These are phyloP conservation scores for Ceratocystis cacaofunesta DNA, from an alignment of 2,329 filamentous ascomycete genomes.

Conservation along the genomic window DNA sequence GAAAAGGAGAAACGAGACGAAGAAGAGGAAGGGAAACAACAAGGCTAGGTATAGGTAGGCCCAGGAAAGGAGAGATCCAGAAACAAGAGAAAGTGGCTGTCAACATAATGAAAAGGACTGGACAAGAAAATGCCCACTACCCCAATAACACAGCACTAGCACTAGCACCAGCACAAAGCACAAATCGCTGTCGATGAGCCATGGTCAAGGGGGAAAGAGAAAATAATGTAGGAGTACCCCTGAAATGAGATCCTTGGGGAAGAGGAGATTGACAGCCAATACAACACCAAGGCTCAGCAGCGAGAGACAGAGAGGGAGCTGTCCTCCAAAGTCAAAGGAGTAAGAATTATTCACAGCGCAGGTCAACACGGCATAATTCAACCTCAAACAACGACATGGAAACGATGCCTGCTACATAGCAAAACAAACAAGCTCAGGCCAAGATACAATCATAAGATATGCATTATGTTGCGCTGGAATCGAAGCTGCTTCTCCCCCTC, in stretches of 20 bases:
- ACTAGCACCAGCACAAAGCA: no score
- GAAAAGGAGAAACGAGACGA: slow-evolving; percentile 5
- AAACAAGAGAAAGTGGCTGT: slow-evolving; percentile 7
- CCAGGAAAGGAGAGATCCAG: slow-evolving; percentile 1
- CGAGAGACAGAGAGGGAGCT: background rate
- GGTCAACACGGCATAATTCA: background rate
- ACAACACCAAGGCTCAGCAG: background rate
- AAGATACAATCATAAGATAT: background rate
- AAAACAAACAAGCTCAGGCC: background rate
- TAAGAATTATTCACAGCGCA: background rate
- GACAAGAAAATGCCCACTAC: background rate
- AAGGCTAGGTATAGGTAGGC: slow-evolving; percentile 2
- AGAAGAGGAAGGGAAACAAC: background rate
- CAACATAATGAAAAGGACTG: background rate
- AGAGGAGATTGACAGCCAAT: background rate
- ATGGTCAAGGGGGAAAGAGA: slow-evolving; percentile 1
- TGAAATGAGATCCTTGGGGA: background rate
- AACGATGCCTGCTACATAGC: background rate
- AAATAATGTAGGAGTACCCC: background rate
- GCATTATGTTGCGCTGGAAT: no score
- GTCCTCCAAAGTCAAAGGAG: background rate
- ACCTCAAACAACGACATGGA: background rate
- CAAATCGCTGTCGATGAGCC: background rate
- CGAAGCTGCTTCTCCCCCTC: background rate
- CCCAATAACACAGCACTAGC: background rate